Evolutionary conservation across 805 yeast species (phyloP).

Genomic region (Debaryomyces hansenii): DNA sequence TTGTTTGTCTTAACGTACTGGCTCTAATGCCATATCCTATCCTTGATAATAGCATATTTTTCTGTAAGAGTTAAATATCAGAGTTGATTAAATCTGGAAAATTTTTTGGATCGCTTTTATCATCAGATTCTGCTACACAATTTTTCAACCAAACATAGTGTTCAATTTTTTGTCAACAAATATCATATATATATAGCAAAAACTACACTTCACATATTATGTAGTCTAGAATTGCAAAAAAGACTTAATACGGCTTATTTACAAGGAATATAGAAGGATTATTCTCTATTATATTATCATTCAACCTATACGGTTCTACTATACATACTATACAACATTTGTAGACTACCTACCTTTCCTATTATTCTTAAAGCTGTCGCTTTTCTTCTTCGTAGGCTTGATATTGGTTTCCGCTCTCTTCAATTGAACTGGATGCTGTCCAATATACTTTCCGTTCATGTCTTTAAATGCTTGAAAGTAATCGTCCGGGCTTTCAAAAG

Average conservation of each 20-base stretch:
- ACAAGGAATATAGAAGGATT: too few relatives aligned
- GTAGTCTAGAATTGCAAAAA: too few relatives aligned
- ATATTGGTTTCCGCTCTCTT: constrained; percentile 55
- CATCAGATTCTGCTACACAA: background rate
- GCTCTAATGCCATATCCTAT: background rate
- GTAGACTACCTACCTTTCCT: background rate
- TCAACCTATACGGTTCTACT: background rate
- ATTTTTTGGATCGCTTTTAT: background rate
- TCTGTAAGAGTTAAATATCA: too few relatives aligned
- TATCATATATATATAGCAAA: too few relatives aligned
- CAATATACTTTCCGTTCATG: constrained; percentile 75
- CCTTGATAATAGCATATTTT: background rate
- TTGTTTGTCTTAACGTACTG: background rate
- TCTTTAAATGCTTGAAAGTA: constrained; percentile 70
- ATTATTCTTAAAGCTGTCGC: background rate
- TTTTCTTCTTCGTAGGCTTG: constrained; percentile 15
- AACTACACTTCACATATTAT: too few relatives aligned
- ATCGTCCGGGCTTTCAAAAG: constrained; percentile 64
- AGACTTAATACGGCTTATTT: too few relatives aligned
- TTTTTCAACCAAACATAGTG: background rate
- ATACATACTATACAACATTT: background rate
- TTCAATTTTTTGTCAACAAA: background rate
- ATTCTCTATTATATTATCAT: too few relatives aligned
- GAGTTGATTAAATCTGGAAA: background rate
- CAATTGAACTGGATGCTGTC: constrained; percentile 68